These are phyloP conservation scores for Xerocomus potaroensis DNA, from an alignment of 768 basidiomycete species.

Conservation along the genomic window DNA sequence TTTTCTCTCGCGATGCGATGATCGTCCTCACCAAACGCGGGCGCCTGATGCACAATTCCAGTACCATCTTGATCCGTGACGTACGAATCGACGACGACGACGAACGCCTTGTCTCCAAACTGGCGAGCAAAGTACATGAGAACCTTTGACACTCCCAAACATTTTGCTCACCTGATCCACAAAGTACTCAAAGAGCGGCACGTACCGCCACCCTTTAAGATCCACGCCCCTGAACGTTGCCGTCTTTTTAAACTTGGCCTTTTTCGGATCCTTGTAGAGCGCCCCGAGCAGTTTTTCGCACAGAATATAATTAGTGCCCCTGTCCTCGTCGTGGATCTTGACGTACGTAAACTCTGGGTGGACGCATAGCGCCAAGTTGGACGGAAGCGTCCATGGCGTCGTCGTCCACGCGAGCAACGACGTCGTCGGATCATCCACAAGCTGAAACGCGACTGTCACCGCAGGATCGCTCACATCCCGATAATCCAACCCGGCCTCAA, in stretches of 20 bases:
- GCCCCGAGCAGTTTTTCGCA: slow-evolving; percentile 83
- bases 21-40: slow-evolving; percentile 98
- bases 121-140: too few species aligned
- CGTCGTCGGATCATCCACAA: slow-evolving; percentile 89
- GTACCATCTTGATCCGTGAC: slow-evolving; percentile 93
- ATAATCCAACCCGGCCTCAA: slow-evolving; percentile 92
- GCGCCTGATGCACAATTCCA: slow-evolving; percentile 98
- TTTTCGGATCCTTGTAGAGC: slow-evolving; percentile 95
- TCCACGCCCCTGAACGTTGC: slow-evolving; percentile 85
- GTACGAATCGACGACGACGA: slow-evolving; percentile 86
- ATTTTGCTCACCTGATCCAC: slow-evolving; percentile 69
- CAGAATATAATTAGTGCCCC: slow-evolving; percentile 85
- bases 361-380: slow-evolving; percentile 92
- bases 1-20: slow-evolving; percentile 87
- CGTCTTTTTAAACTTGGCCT: slow-evolving; percentile 92
- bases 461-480: slow-evolving; percentile 93
- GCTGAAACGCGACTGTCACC: slow-evolving; percentile 88
- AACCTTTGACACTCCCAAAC: too few species aligned
- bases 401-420: slow-evolving; percentile 97
- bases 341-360: slow-evolving; percentile 95
- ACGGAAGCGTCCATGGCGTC: slow-evolving; percentile 97
- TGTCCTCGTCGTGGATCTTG: slow-evolving; percentile 91
- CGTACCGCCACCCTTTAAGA: slow-evolving; percentile 95
- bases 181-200: slow-evolving; percentile 95
- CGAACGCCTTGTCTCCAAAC: slow-evolving; percentile 90